Conservation (phyloP, 345 rosid species). For the Theobroma cacao region DNA sequence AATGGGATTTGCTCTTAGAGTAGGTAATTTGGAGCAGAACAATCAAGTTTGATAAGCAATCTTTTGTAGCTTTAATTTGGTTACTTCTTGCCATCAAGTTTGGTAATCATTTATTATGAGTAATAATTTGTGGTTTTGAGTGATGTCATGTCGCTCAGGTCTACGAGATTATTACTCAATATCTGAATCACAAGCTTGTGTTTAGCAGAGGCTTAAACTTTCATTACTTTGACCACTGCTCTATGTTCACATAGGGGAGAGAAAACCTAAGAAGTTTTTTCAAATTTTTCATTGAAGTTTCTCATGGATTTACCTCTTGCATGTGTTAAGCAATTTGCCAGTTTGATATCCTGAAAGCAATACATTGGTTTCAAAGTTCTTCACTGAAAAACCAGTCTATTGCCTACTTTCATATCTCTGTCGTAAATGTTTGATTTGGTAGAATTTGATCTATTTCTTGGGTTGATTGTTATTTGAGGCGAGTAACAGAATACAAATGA, state of each 20-base stretch:
- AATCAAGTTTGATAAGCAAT: neutral
- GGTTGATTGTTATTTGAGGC: neutral
- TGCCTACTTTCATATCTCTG: neutral
- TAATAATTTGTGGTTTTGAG: neutral
- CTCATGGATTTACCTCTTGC: neutral
- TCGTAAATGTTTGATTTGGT: neutral
- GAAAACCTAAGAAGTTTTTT: neutral
- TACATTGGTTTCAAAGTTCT: conserved; percentile 2
- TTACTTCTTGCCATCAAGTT: neutral
- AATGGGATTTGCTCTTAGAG: neutral
- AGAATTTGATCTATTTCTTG: neutral
- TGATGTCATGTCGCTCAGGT: neutral
- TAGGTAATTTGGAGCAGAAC: neutral
- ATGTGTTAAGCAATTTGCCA: neutral
- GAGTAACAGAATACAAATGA: neutral
- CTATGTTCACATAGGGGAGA: neutral
- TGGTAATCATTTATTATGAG: neutral
- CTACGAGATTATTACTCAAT: neutral
- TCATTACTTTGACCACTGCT: neutral
- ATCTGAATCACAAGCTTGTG: neutral
- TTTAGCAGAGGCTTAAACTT: neutral
- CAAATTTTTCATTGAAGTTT: neutral
- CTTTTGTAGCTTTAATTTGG: neutral
- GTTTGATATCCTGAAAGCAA: neutral
- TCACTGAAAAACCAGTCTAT: neutral